Conservation (phyloP, 371 early-diverging fungal species). For the Rozella allomycis region DNA sequence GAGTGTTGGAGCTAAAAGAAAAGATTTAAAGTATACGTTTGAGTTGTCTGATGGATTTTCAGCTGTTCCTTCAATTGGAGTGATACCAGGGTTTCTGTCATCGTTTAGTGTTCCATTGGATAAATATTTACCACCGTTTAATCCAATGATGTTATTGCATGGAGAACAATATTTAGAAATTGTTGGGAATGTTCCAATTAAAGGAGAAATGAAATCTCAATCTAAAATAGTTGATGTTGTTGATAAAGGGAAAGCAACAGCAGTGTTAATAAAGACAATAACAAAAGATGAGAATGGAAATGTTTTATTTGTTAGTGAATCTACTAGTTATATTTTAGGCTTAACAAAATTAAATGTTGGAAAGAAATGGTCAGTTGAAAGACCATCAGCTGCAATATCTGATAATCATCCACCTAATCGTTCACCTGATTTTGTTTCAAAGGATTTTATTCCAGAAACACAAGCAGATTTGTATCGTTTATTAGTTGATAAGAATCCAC, state of each 20-base stretch:
- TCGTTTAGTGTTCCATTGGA: conserved; percentile 41
- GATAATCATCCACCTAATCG: conserved; percentile 48
- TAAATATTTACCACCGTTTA: conserved; percentile 61
- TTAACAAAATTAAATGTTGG: not conserved
- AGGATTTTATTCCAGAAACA: conserved; percentile 62
- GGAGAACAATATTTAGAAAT: conserved; percentile 86
- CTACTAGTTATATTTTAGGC: conserved; percentile 40
- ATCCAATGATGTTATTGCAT: conserved; percentile 94
- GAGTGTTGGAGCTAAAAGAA: conserved; percentile 70
- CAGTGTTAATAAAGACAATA: conserved; percentile 54
- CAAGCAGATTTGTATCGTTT: conserved; percentile 91
- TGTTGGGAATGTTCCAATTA: conserved; percentile 55
- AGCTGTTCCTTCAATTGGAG: conserved; percentile 73
- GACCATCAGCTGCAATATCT: conserved; percentile 58
- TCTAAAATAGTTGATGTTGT: conserved; percentile 66
- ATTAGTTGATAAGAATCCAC: conserved; percentile 39
- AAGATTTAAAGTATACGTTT: conserved; percentile 66
- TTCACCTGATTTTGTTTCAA: conserved; percentile 51
- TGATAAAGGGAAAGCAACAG: conserved; percentile 87
- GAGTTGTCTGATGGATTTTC: conserved; percentile 58
- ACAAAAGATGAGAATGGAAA: conserved; percentile 53
- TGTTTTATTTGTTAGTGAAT: conserved; percentile 60
- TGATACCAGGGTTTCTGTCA: conserved; percentile 52
- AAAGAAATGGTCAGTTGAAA: conserved; percentile 15
- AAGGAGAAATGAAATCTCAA: conserved; percentile 47